Base-by-base conservation (phyloP, 176 grass and related monocot species). In the Poa annua region DNA sequence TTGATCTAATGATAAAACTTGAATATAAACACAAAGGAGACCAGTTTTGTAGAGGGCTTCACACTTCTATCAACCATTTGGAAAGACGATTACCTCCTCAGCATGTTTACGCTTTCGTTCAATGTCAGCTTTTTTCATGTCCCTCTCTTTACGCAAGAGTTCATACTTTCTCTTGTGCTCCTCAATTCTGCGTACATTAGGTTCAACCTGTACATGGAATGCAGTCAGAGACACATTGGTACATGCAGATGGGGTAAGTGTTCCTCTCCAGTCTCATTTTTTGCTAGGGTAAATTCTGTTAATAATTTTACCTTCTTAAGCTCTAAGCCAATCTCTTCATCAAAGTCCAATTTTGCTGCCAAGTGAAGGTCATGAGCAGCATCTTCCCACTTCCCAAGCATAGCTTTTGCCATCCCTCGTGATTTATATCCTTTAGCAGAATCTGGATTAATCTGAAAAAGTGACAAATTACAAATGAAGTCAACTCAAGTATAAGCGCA, bases 391-490 rank as follows among this genome's bases (percentile, higher is more conserved):
- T 83, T 64, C 12, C 92, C 89, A 77, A 91, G 86, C 87, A 91
- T 87, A 83, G 89, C 77, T 67, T 89, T 91, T 55, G 89, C 92
- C 81, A 94, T 91, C 36, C 92, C 92, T 82, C 87, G 81, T 64
- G 77, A 89, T 91, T 91, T 94, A 80, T 91, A 94, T 71, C 89
- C 92, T 86, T 94, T 94, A 33, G 89, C 84, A 82, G 89, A 94
- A 82, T 94, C 92, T 54, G 89, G 80, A 64, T 91, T 94, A 65
- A 94, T 91, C 92, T 91, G 81, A 54, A 44, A 17, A 82, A 16
- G 76, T 62, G 70, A 39, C 59, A 57, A 4, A 42, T 29, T 39
- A 51, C 50, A 61, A 47, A 57, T 19, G 42, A 75, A 81, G 32
- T 53, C 39, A 50, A 50, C 69, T 83, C 34, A 20, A 33, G 75